Base-by-base conservation (phyloP, 2,329 filamentous ascomycete species). In the Dothidotthia symphoricarpi region DNA sequence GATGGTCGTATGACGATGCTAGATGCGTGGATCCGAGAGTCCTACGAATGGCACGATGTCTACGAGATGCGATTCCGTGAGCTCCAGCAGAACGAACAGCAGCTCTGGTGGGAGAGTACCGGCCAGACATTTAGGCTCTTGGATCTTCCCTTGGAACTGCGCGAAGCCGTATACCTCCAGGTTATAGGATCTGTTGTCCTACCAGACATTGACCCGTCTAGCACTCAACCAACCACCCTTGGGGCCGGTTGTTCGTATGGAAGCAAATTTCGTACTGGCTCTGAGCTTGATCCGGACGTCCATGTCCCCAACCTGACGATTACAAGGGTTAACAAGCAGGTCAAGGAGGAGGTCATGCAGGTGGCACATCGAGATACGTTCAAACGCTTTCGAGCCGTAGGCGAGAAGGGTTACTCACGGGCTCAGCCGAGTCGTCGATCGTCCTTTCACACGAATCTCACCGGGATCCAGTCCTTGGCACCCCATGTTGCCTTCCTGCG, bases 41-140 rank as follows among this genome's bases (percentile, higher is more conserved):
- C 28, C 0, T 47, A 48, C 16, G 38, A 43, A 14, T 46, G 39
- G 16, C 24, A 47, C 9, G 35, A 40, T 11, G 22, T 32, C 3
- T 30, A 40, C 6, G 34, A 28, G 11, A 39, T 41, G 43, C 39
- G 35, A 13, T 45, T 42, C 16, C 11, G 28, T 1, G 25, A 43
- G 3, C 11, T 31, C 16, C 47, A 53, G 16, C 36, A 41, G 27
- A 43, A 47, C 5, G 47, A 54, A 24, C 49, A 47, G 16, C 12
- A 13, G 3, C 5, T 36, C 7, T 55, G 52, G 52, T 55, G 48
- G 50, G 10, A 32, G 1, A 31, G 19, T 6, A 55, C 34, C 5
- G 47, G 42, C 8, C 40, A 47, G 14, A 3, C 14, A 6, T 52
- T 55, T 29, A 25, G 16, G 5, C 17, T 55, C 2, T 17, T 53